phyloP scores from a whole-genome alignment of 768 basidiomycete genomes.

The Zangia roseola region DNA sequence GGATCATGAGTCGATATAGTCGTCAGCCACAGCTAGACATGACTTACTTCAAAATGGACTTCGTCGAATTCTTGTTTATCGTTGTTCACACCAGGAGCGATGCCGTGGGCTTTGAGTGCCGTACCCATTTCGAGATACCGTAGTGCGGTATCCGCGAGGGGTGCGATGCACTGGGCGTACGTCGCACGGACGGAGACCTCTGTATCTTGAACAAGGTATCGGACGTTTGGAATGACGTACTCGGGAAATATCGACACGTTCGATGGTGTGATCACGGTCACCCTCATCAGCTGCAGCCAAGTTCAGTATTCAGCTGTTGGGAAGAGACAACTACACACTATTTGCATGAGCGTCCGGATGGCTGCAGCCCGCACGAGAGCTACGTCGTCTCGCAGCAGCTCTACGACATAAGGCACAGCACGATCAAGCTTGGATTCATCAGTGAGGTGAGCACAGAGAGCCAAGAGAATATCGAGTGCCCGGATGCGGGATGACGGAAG shows the following conservation, averaged over 20 bases:
- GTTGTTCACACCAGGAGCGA: constrained; percentile 39
- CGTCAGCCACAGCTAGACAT: background rate
- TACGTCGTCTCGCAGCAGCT: constrained; percentile 82
- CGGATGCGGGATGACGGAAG: constrained; percentile 84
- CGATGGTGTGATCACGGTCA: constrained; percentile 65
- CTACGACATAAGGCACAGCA: constrained; percentile 88
- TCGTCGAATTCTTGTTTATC: constrained; percentile 75
- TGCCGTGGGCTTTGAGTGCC: constrained; percentile 80
- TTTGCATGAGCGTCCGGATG: constrained; percentile 75
- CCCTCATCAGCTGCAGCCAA: constrained; percentile 52
- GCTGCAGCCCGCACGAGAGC: constrained; percentile 81
- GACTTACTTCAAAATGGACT: constrained; percentile 72
- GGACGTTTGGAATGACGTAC: constrained; percentile 91
- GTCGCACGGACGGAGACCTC: constrained; percentile 81
- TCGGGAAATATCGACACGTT: constrained; percentile 83
- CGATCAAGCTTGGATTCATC: constrained; percentile 96
- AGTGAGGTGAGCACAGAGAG: constrained; percentile 75
- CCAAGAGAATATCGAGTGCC: constrained; percentile 83
- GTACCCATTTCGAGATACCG: constrained; percentile 93
- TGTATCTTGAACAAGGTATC: constrained; percentile 76
- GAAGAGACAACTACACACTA: constrained; percentile 49
- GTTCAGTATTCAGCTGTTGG: constrained; percentile 15
- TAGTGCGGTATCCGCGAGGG: constrained; percentile 82
- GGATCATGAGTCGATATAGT: background rate
- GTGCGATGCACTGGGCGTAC: constrained; percentile 83